These are phyloP conservation scores for Inonotus hispidus DNA, from an alignment of 1,284 basidiomycete species.

Conservation along the genomic window DNA sequence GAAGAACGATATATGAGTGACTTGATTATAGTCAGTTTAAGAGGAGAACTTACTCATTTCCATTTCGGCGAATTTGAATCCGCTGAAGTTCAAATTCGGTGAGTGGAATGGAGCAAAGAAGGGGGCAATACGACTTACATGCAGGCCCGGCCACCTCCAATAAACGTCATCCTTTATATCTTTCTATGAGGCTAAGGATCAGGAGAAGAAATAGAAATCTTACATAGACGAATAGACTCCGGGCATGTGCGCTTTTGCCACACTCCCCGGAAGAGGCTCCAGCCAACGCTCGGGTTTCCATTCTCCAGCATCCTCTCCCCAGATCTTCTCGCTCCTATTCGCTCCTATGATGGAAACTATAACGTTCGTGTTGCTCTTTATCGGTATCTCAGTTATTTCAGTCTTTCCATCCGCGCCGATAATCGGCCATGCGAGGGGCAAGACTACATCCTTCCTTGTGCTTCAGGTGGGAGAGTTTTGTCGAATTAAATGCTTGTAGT, in stretches of 20 bases:
- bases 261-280: constrained; percentile 4
- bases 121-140: neutral
- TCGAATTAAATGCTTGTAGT: neutral
- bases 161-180: constrained; percentile 18
- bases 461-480: neutral
- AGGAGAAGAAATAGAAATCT: neutral
- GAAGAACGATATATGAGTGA: neutral
- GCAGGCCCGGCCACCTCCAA: constrained; percentile 19
- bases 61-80: constrained; percentile 19
- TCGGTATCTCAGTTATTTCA: constrained; percentile 9
- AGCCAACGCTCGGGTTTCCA: constrained; percentile 18
- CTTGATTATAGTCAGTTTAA: neutral
- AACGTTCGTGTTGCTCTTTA: constrained; percentile 8
- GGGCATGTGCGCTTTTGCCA: constrained; percentile 9
- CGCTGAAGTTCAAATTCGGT: neutral
- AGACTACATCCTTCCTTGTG: constrained; percentile 8
- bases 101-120: neutral
- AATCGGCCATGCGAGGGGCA: constrained; percentile 12
- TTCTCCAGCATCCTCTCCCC: constrained; percentile 15
- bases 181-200: neutral
- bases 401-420: constrained; percentile 8
- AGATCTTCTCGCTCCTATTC: constrained; percentile 13
- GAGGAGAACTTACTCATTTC: constrained; percentile 14
- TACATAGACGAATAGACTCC: constrained; percentile 15
- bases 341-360: constrained; percentile 9